These are phyloP conservation scores for Cytospora piceae DNA, from an alignment of 2,329 filamentous ascomycete species.

Conservation along the genomic window DNA sequence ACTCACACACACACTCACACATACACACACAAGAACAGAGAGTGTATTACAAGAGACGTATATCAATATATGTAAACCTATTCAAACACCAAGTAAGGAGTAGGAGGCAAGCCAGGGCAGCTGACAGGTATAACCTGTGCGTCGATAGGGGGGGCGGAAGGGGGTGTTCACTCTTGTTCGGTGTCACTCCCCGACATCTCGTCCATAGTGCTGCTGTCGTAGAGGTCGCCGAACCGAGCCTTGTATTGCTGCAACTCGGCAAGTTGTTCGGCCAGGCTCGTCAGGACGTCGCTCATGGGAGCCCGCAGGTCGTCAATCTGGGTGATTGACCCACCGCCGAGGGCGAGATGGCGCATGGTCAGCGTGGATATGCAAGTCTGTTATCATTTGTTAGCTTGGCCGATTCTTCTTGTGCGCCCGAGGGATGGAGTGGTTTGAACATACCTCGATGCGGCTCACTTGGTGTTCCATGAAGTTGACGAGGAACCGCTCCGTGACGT, in stretches of 20 bases:
- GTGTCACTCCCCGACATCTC: slow-evolving; percentile 41
- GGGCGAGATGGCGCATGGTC: slow-evolving; percentile 76
- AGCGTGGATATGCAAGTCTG: slow-evolving; percentile 83
- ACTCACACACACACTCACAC: no score
- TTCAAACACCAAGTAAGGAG: background rate
- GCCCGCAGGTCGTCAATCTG: slow-evolving; percentile 73
- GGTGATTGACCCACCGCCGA: slow-evolving; percentile 65
- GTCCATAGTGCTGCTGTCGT: slow-evolving; percentile 32
- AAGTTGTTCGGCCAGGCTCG: slow-evolving; percentile 63
- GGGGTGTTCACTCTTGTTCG: slow-evolving; percentile 38
- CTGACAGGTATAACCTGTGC: background rate
- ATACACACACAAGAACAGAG: background rate
- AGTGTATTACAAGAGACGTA: slow-evolving; percentile 27
- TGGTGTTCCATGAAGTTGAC: slow-evolving; percentile 92
- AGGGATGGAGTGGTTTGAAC: slow-evolving; percentile 37
- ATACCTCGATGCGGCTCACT: slow-evolving; percentile 92
- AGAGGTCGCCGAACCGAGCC: slow-evolving; percentile 53
- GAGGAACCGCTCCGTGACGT: slow-evolving; percentile 86
- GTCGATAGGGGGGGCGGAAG: background rate
- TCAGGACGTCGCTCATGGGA: slow-evolving; percentile 75
- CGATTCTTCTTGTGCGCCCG: background rate
- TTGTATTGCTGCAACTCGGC: slow-evolving; percentile 67
- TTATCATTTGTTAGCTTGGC: slow-evolving; percentile 9
- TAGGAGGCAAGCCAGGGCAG: background rate
- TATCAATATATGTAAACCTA: slow-evolving; percentile 13